Conservation (phyloP, 1,284 basidiomycete species). For the Schizophyllum amplum region DNA sequence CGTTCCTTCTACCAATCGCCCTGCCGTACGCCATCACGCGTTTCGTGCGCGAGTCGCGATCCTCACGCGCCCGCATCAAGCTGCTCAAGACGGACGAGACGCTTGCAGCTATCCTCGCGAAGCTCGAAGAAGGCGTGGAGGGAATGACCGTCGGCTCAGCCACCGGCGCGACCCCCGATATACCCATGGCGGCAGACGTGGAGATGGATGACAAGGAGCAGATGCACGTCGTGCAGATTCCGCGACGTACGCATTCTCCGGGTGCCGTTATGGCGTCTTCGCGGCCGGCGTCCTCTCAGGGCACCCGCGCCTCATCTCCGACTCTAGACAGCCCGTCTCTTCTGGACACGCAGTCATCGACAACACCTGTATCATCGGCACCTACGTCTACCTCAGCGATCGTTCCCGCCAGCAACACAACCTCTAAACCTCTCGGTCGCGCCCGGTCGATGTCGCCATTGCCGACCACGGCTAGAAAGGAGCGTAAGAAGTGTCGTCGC, state of each 20-base stretch:
- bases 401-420: not conserved
- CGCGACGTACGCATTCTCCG: not conserved
- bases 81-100: constrained; percentile 44
- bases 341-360: no score
- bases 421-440: not conserved
- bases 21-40: constrained; percentile 42
- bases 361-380: not conserved
- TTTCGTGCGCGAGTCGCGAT: constrained; percentile 41
- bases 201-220: not conserved
- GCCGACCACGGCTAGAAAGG: not conserved
- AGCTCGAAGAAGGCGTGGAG: constrained; percentile 13
- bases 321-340: constrained; percentile 13
- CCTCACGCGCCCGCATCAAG: constrained; percentile 53
- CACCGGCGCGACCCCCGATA: constrained; percentile 48
- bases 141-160: constrained; percentile 35
- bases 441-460: not conserved
- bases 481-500: not conserved
- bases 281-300: not conserved
- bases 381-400: not conserved
- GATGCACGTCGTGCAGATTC: not conserved
- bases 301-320: constrained; percentile 31
- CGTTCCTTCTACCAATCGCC: constrained; percentile 56
- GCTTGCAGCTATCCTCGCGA: not conserved
- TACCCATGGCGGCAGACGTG: constrained; percentile 14
- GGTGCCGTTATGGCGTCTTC: not conserved